Evolutionary conservation across 345 rosid species (phyloP).

Genomic region (Excoecaria cochinchinensis): DNA sequence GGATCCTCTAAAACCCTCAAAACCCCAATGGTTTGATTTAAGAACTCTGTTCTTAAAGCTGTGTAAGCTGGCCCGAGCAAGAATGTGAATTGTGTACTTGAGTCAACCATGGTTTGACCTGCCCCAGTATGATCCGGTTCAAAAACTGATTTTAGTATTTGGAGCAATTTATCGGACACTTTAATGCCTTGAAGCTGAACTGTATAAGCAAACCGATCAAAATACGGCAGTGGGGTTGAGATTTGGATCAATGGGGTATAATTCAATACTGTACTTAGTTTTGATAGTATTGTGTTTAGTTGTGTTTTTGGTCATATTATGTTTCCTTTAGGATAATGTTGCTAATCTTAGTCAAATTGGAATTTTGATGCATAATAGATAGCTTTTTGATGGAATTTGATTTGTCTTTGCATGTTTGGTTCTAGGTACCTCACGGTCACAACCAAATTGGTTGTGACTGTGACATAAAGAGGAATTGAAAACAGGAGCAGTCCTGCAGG

Average conservation of each 20-base stretch:
- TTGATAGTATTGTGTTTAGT: too few species aligned
- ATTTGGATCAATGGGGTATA: conserved; percentile 60
- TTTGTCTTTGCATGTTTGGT: too few species aligned
- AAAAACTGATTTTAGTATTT: conserved; percentile 48
- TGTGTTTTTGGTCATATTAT: too few species aligned
- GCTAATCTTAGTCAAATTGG: too few species aligned
- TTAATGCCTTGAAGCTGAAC: conserved; percentile 65
- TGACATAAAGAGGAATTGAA: too few species aligned
- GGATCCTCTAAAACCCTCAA: conserved; percentile 46
- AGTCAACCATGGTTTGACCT: conserved; percentile 81
- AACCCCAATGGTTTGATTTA: conserved; percentile 44
- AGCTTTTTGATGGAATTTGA: too few species aligned
- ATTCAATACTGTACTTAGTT: too few species aligned
- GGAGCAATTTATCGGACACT: conserved; percentile 42
- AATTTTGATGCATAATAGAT: too few species aligned
- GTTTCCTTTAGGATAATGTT: too few species aligned
- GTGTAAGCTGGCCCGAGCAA: conserved; percentile 62
- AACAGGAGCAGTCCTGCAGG: too few species aligned
- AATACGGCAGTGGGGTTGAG: conserved; percentile 63
- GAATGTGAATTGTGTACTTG: conserved; percentile 77
- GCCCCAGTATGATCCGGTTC: conserved; percentile 83
- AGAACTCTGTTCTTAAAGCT: conserved; percentile 52
- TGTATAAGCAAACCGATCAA: conserved; percentile 66
- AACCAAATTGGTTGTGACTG: too few species aligned
- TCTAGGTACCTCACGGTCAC: too few species aligned